phyloP scores from a whole-genome alignment of 306 rosid species.

The Sechiopsis laciniata region DNA sequence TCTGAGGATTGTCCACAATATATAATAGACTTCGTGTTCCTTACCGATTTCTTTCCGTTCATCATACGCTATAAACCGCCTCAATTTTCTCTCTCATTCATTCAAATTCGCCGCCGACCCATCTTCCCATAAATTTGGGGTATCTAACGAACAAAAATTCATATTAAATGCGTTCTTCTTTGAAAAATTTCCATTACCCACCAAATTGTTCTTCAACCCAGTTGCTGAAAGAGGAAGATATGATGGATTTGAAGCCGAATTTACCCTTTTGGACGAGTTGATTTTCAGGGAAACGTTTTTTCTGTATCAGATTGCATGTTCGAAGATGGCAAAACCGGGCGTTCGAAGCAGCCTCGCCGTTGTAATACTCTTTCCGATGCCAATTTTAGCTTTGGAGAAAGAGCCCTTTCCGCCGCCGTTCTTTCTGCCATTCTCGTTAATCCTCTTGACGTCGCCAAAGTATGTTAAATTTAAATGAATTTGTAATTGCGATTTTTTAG shows the following conservation, averaged over 20 bases:
- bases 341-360: background rate
- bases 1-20: too few species aligned
- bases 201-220: too few species aligned
- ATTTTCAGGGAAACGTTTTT: too few species aligned
- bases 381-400: constrained; percentile 37
- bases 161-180: too few species aligned
- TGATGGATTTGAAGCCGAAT: constrained; percentile 38
- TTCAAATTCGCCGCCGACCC: background rate
- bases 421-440: constrained; percentile 73
- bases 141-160: background rate
- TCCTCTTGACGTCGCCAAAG: constrained; percentile 28
- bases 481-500: too few species aligned
- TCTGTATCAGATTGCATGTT: too few species aligned
- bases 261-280: constrained; percentile 37
- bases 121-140: background rate
- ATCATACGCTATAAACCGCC: background rate
- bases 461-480: too few species aligned
- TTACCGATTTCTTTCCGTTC: background rate
- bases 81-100: background rate
- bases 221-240: constrained; percentile 3
- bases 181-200: too few species aligned
- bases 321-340: too few species aligned
- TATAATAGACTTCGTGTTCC: background rate
- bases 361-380: constrained; percentile 28
- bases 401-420: constrained; percentile 33